Evolutionary conservation across 306 rosid genomes (phyloP).

Genomic region (Trifolium fragiferum): DNA sequence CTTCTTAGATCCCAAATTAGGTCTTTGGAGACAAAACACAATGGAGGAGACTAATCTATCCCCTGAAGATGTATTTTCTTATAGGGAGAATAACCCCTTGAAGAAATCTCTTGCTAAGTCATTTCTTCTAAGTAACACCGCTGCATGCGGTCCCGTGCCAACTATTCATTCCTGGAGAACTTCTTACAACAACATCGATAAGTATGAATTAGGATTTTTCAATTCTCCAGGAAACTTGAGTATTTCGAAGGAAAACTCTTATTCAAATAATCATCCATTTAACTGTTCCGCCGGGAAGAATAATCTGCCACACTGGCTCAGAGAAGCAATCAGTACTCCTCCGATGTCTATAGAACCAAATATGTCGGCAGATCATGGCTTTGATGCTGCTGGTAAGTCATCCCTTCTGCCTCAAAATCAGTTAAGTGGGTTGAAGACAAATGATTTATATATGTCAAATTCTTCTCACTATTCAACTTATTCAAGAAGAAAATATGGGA

Average conservation of each 20-base stretch:
- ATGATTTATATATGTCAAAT: conserved; percentile 38
- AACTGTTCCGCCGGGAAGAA: conserved; percentile 35
- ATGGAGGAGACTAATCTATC: conserved; percentile 50
- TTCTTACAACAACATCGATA: conserved; percentile 43
- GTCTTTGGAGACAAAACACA: conserved; percentile 46
- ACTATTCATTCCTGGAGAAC: conserved; percentile 38
- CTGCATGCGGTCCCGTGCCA: conserved; percentile 41
- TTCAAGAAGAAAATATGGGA: conserved; percentile 44
- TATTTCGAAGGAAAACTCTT: conserved; percentile 36
- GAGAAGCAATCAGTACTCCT: conserved; percentile 56
- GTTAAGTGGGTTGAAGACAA: conserved; percentile 41
- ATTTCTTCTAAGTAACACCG: conserved; percentile 30
- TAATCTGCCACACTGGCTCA: conserved; percentile 69
- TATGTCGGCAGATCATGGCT: conserved; percentile 39
- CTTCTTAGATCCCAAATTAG: conserved; percentile 44
- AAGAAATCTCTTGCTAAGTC: conserved; percentile 45
- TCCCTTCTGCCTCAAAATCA: conserved; percentile 40
- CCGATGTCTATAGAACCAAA: conserved; percentile 30
- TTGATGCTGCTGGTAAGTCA: conserved; percentile 35
- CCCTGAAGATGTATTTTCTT: conserved; percentile 49
- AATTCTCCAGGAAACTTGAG: conserved; percentile 43
- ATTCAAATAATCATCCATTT: conserved; percentile 44
- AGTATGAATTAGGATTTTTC: conserved; percentile 42
- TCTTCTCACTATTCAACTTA: conserved; percentile 44
- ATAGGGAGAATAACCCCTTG: conserved; percentile 43